phyloP scores from a whole-genome alignment of 371 early-diverging fungal genomes.

The Zopfochytrium polystomum region DNA sequence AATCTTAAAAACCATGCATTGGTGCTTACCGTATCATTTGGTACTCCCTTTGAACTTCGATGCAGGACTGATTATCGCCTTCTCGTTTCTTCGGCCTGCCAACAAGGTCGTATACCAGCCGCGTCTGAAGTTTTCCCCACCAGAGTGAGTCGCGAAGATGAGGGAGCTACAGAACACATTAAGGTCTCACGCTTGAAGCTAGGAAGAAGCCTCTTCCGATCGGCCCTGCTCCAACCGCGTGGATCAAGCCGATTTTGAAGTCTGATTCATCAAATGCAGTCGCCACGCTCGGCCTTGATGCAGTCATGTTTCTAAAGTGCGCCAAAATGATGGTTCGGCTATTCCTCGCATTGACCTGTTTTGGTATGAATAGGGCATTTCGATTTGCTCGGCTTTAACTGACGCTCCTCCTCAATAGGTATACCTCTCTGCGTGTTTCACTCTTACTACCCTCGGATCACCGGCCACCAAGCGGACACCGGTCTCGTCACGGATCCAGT shows the following conservation, averaged over 20 bases:
- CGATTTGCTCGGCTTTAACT: slow-evolving; percentile 32
- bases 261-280: slow-evolving; percentile 61
- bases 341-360: slow-evolving; percentile 58
- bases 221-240: slow-evolving; percentile 55
- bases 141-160: slow-evolving; percentile 25
- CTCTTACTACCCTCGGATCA: slow-evolving; percentile 25
- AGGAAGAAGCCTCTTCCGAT: slow-evolving; percentile 70
- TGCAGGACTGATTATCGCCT: slow-evolving; percentile 30
- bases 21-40: neutral
- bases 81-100: slow-evolving; percentile 35
- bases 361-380: slow-evolving; percentile 47
- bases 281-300: slow-evolving; percentile 72
- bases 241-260: slow-evolving; percentile 60
- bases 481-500: neutral
- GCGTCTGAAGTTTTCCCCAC: slow-evolving; percentile 26
- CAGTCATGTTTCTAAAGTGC: slow-evolving; percentile 74
- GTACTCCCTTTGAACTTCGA: neutral
- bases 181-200: slow-evolving; percentile 2
- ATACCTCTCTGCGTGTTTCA: slow-evolving; percentile 33
- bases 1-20: neutral
- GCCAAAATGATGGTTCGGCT: slow-evolving; percentile 59
- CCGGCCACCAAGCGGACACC: slow-evolving; percentile 14
- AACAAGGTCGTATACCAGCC: slow-evolving; percentile 44
- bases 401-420: slow-evolving; percentile 35
- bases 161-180: too few relatives aligned